phyloP scores from a whole-genome alignment of 2,329 filamentous ascomycete genomes.

The Xylariaceae sp. region DNA sequence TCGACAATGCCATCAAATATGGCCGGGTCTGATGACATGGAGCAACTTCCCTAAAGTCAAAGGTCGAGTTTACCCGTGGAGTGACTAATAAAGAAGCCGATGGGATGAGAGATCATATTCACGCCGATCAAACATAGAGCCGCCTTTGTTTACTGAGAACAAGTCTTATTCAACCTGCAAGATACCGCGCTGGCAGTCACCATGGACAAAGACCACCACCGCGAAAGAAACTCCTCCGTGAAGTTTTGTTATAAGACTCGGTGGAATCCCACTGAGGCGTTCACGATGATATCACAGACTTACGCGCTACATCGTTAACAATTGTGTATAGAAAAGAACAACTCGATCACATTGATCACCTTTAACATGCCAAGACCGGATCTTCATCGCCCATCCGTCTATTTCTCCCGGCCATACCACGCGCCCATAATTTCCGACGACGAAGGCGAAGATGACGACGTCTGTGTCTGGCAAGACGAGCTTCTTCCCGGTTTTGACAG shows the following conservation, averaged over 20 bases:
- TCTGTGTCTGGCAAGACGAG: conserved; percentile 20
- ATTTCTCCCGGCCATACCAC: conserved; percentile 21
- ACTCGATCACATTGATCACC: not conserved
- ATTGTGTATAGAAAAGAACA: not conserved
- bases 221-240: not conserved
- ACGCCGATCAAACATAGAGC: not conserved
- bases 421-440: conserved; percentile 20
- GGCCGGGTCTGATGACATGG: not conserved
- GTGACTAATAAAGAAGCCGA: not conserved
- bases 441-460: conserved; percentile 23
- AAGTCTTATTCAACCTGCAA: not conserved
- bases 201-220: not conserved
- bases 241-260: not conserved
- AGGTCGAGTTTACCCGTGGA: not conserved
- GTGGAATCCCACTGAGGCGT: not conserved
- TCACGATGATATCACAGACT: not conserved
- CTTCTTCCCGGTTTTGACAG: conserved; percentile 13
- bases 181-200: not conserved
- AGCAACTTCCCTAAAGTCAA: not conserved
- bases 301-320: not conserved
- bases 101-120: not conserved
- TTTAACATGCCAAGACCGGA: conserved; percentile 8
- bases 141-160: not conserved
- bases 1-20: not conserved
- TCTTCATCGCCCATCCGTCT: conserved; percentile 8